phyloP scores from a whole-genome alignment of 352 stramenopile species.

The Phytophthora pisi region DNA sequence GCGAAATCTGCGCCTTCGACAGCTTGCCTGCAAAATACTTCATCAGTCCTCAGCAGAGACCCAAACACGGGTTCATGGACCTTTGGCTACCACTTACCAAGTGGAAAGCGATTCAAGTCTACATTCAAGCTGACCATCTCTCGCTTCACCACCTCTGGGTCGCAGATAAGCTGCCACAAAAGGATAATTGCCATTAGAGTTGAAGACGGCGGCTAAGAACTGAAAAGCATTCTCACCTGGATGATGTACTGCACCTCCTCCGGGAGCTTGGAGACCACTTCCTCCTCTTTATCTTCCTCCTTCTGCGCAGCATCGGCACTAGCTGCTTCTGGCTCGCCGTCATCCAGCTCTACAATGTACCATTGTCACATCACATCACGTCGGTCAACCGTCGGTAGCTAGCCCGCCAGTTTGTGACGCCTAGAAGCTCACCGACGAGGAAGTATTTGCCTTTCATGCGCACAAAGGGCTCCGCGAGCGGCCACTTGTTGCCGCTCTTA shows the following conservation, averaged over 20 bases:
- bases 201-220: not conserved
- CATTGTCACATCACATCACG: slow-evolving; percentile 7
- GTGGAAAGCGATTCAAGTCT: slow-evolving; percentile 57
- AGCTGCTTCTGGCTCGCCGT: slow-evolving; percentile 38
- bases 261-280: slow-evolving; percentile 35
- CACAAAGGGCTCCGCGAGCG: slow-evolving; percentile 45
- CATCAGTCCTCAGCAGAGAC: not conserved
- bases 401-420: not conserved
- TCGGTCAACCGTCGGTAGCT: not conserved
- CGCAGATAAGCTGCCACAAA: slow-evolving; percentile 50
- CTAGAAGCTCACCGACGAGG: slow-evolving; percentile 54
- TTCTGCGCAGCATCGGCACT: slow-evolving; percentile 23
- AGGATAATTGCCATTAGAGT: not conserved
- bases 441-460: slow-evolving; percentile 67
- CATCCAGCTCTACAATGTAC: slow-evolving; percentile 44
- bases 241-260: slow-evolving; percentile 45
- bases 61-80: not conserved
- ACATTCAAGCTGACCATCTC: slow-evolving; percentile 57
- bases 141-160: slow-evolving; percentile 50
- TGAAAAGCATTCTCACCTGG: slow-evolving; percentile 20
- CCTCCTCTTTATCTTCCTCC: slow-evolving; percentile 35
- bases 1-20: slow-evolving; percentile 67
- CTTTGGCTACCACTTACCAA: slow-evolving; percentile 28
- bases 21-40: slow-evolving; percentile 34
- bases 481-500: slow-evolving; percentile 74